Conservation (phyloP, 495 filamentous ascomycete species). For the Penicillium angulare region DNA sequence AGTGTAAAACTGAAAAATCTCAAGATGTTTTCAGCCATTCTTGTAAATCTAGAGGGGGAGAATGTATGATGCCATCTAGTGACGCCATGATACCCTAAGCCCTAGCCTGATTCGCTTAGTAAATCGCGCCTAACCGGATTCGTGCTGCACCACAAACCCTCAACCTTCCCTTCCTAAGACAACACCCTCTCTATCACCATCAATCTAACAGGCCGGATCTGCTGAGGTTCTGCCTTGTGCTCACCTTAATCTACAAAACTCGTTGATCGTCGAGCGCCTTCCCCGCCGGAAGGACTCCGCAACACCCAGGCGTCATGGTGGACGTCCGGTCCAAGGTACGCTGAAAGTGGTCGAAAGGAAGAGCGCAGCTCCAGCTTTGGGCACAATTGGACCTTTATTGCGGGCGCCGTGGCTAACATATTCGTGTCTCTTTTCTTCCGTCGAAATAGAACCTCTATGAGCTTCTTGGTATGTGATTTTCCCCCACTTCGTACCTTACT, state of each 20-base stretch:
- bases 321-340: constrained; percentile 54
- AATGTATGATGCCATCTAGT: constrained; percentile 19
- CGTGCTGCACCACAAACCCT: constrained; percentile 26
- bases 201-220: constrained; percentile 33
- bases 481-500: neutral
- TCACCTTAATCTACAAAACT: constrained; percentile 28
- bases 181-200: constrained; percentile 28
- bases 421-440: constrained; percentile 8
- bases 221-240: constrained; percentile 41
- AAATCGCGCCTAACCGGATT: constrained; percentile 29
- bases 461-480: constrained; percentile 71
- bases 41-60: too few species aligned
- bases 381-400: constrained; percentile 8
- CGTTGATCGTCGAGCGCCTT: constrained; percentile 49
- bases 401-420: constrained; percentile 27
- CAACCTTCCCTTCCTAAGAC: constrained; percentile 15
- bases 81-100: constrained; percentile 30
- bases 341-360: constrained; percentile 10
- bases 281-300: constrained; percentile 46
- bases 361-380: constrained; percentile 3
- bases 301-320: constrained; percentile 51
- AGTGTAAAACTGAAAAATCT: too few species aligned
- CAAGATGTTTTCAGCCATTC: too few species aligned
- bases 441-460: constrained; percentile 70
- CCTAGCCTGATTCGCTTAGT: constrained; percentile 31